Evolutionary conservation across 139 green algal genomes (phyloP).

Genomic region (Haematococcus lacustris): DNA sequence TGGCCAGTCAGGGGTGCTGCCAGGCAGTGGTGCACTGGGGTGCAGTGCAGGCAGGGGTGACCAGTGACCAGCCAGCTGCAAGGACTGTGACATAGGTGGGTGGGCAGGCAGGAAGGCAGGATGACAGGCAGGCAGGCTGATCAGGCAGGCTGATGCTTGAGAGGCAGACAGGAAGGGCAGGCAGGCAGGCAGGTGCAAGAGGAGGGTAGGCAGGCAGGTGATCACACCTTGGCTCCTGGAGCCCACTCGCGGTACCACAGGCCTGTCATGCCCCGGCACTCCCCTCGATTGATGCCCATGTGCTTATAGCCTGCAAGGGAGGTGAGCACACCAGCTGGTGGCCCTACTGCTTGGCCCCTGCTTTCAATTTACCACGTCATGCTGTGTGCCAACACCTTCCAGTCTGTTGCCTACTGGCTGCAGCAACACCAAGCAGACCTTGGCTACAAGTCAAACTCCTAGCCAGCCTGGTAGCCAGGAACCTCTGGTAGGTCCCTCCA

Average conservation of each 20-base stretch:
- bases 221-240: slow-evolving; percentile 57
- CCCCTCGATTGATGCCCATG: slow-evolving; percentile 83
- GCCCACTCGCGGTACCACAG: slow-evolving; percentile 90
- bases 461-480: too few species aligned
- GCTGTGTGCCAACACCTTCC: too few species aligned
- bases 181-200: too few species aligned
- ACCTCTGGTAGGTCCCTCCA: too few species aligned
- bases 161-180: background rate
- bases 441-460: too few species aligned
- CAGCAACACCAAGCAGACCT: too few species aligned
- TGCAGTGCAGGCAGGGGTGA: too few species aligned
- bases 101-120: background rate
- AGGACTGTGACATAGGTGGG: background rate
- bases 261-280: slow-evolving; percentile 66
- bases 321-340: background rate
- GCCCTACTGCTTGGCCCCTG: background rate
- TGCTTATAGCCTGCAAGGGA: slow-evolving; percentile 66
- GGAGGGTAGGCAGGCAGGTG: background rate
- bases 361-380: background rate
- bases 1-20: too few species aligned
- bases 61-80: background rate
- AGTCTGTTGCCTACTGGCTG: too few species aligned
- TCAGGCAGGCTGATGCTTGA: background rate
- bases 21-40: too few species aligned
- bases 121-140: background rate